phyloP scores from a whole-genome alignment of 78 protist species.

The Speleostelium caveatum region DNA sequence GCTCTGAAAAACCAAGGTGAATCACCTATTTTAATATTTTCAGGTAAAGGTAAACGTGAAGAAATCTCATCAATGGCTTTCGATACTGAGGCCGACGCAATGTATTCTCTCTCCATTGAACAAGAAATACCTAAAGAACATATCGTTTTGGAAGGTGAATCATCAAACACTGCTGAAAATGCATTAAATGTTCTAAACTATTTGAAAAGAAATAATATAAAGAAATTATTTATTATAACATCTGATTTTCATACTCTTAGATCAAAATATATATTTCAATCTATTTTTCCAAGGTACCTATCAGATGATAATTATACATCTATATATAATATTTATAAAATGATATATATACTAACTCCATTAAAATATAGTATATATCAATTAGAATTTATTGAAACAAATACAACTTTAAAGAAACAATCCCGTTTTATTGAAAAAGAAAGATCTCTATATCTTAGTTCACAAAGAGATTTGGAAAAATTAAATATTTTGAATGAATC shows the following conservation, averaged over 20 bases:
- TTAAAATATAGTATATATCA: constrained; percentile 4
- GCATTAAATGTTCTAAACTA: constrained; percentile 7
- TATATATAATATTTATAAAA: too few relatives aligned
- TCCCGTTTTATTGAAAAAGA: not conserved
- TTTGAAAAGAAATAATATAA: not conserved
- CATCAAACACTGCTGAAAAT: constrained; percentile 74
- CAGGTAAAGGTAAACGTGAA: constrained; percentile 39
- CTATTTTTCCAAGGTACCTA: constrained; percentile 43
- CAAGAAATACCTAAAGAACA: not conserved
- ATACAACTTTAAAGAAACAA: not conserved
- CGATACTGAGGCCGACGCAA: constrained; percentile 55
- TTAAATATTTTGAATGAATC: not conserved
- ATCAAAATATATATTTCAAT: constrained; percentile 60
- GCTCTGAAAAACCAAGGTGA: not conserved
- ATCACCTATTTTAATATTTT: not conserved
- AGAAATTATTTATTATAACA: constrained; percentile 9
- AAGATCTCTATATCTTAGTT: not conserved
- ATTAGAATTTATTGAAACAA: constrained; percentile 11
- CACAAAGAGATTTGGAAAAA: constrained; percentile 29
- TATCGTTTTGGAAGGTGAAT: constrained; percentile 9
- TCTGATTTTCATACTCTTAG: constrained; percentile 60
- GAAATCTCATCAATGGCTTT: not conserved
- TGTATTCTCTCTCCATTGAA: constrained; percentile 1
- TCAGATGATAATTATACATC: not conserved
- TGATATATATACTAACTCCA: too few relatives aligned